Conservation (phyloP, 805 yeast species). For the Myxozyma melibiosi region DNA sequence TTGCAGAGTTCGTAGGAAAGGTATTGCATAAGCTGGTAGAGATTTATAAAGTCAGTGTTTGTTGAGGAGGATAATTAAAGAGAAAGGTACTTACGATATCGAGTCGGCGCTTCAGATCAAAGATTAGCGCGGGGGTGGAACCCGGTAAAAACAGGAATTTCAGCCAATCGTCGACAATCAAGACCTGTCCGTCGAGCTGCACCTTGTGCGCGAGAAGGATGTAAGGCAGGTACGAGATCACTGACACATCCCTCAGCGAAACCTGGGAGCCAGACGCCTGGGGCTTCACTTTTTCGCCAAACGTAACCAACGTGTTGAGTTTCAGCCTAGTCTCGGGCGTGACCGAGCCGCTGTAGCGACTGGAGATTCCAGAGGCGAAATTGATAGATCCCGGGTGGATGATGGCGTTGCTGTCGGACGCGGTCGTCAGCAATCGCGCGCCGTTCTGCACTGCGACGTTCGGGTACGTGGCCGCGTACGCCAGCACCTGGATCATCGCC, state of each 20-base stretch:
- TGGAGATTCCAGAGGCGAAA: constrained; percentile 18
- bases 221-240: constrained; percentile 4
- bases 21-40: not conserved
- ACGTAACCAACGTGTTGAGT: constrained; percentile 23
- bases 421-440: constrained; percentile 17
- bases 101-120: not conserved
- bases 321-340: not conserved
- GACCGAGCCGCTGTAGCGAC: constrained; percentile 14
- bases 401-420: constrained; percentile 20
- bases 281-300: constrained; percentile 24
- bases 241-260: constrained; percentile 8
- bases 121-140: not conserved
- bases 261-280: constrained; percentile 22
- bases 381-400: constrained; percentile 25
- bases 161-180: constrained; percentile 26
- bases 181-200: not conserved
- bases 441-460: constrained; percentile 17
- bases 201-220: constrained; percentile 13
- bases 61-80: not conserved
- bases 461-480: constrained; percentile 25
- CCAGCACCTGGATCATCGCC: constrained; percentile 18
- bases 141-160: constrained; percentile 13
- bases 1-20: constrained; percentile 3
- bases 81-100: not conserved
- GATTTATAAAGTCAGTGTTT: not conserved